phyloP scores from a whole-genome alignment of 257 asterid species.

The Linaria vulgaris region DNA sequence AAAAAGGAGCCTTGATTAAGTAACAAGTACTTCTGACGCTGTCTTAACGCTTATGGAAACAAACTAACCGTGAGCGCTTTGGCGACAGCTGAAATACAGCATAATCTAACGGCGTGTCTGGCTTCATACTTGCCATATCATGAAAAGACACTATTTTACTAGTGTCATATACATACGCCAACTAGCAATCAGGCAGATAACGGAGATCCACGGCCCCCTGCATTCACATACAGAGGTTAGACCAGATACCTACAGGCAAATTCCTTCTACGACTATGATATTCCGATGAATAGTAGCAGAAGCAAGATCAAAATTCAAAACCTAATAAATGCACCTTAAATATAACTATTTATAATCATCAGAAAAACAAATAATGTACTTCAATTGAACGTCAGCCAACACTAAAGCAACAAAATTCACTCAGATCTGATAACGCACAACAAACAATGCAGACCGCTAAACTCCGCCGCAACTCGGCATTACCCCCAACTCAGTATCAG shows the following conservation, averaged over 20 bases:
- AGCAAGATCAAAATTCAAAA: not conserved
- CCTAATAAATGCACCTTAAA: not conserved
- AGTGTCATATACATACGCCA: constrained; percentile 10
- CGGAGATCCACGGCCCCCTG: constrained; percentile 21
- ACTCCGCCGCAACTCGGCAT: constrained; percentile 28
- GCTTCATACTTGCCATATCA: constrained; percentile 51
- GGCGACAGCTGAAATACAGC: constrained; percentile 92
- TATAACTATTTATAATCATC: not conserved
- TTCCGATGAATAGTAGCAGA: not conserved
- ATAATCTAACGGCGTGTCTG: constrained; percentile 72
- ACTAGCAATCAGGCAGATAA: constrained; percentile 4
- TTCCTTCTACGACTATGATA: no score
- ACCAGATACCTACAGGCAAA: not conserved
- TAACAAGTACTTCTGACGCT: no score
- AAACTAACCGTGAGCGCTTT: constrained; percentile 66
- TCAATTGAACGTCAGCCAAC: constrained; percentile 11
- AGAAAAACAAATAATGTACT: not conserved
- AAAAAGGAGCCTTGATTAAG: constrained; percentile 26
- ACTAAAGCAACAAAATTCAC: constrained; percentile 20
- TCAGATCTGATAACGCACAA: constrained; percentile 55
- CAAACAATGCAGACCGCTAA: constrained; percentile 26
- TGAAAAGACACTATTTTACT: constrained; percentile 23
- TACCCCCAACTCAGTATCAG: constrained; percentile 20
- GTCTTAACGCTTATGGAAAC: no score
- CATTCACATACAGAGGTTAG: constrained; percentile 19